These are phyloP conservation scores for Zhuliangozyma blackwelliae DNA, from an alignment of 1,139 yeast species.

Conservation along the genomic window DNA sequence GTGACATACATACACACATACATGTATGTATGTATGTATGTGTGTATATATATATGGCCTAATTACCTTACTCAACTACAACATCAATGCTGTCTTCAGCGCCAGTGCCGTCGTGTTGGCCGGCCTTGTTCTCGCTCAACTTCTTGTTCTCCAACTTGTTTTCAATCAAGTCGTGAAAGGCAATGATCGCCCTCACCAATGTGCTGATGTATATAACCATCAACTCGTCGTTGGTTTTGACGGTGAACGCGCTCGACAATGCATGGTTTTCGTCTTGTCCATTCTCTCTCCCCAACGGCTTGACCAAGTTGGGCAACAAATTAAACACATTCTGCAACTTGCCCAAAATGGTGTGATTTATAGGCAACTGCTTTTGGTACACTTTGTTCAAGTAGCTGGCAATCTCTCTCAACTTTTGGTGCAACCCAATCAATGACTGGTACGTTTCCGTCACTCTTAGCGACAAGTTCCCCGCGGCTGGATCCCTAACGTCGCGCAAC, in stretches of 20 bases:
- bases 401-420: conserved; percentile 74
- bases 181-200: conserved; percentile 88
- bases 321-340: conserved; percentile 94
- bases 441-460: conserved; percentile 84
- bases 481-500: conserved; percentile 90
- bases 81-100: conserved; percentile 7
- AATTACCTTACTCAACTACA: conserved; percentile 6
- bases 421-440: conserved; percentile 83
- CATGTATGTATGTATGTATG: no score
- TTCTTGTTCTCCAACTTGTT: conserved; percentile 84
- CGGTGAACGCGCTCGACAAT: conserved; percentile 75
- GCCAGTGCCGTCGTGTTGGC: conserved; percentile 6
- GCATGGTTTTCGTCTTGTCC: conserved; percentile 35
- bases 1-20: no score
- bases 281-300: conserved; percentile 3
- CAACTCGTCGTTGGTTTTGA: conserved; percentile 91
- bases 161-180: conserved; percentile 95
- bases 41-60: not conserved
- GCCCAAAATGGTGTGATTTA: conserved; percentile 87
- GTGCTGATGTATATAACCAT: conserved; percentile 91
- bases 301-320: conserved; percentile 74
- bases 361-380: conserved; percentile 65
- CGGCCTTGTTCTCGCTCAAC: conserved; percentile 34
- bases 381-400: conserved; percentile 78
- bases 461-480: conserved; percentile 91